A percentile compares a stretch with the other conserved stretches of the same genome.
Conservation (phyloP, 2,329 filamentous ascomycete species). For the Coniochaeta ligniaria region DNA sequence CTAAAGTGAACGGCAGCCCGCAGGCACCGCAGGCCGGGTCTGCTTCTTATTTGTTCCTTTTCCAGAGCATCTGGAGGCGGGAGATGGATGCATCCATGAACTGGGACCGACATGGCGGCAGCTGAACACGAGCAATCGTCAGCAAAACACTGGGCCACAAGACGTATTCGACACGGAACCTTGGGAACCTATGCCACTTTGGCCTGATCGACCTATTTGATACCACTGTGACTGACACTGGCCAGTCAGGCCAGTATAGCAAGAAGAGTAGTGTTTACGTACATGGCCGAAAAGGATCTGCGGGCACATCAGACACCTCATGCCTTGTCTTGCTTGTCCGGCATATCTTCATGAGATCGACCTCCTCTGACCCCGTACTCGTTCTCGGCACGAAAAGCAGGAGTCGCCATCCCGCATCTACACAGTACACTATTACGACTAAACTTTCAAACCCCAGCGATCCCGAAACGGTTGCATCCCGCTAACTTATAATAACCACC, state of each 20-base stretch:
- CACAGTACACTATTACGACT: too few species aligned
- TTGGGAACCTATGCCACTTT: not conserved
- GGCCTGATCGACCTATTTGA: not conserved
- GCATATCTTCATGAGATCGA: not conserved
- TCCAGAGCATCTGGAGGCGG: not conserved
- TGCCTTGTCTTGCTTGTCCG: not conserved
- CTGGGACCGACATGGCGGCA: not conserved
- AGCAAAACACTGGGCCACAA: not conserved
- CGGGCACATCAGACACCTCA: not conserved
- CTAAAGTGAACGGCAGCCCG: not conserved
- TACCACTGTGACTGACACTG: not conserved
- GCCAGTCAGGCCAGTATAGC: not conserved
- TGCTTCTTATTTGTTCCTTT: not conserved
- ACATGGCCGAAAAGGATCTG: not conserved
- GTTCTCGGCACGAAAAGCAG: not conserved
- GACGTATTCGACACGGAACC: not conserved
- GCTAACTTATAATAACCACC: not conserved
- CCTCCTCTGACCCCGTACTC: not conserved
- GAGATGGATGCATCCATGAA: not conserved
- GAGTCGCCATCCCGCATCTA: not conserved
- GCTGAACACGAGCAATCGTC: constrained; percentile 1
- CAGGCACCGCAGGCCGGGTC: not conserved
- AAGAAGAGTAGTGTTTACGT: not conserved
- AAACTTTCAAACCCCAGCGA: not conserved
- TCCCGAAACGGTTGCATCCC: not conserved